Conservation (phyloP, 306 rosid species). For the Cucurbita ficifolia region DNA sequence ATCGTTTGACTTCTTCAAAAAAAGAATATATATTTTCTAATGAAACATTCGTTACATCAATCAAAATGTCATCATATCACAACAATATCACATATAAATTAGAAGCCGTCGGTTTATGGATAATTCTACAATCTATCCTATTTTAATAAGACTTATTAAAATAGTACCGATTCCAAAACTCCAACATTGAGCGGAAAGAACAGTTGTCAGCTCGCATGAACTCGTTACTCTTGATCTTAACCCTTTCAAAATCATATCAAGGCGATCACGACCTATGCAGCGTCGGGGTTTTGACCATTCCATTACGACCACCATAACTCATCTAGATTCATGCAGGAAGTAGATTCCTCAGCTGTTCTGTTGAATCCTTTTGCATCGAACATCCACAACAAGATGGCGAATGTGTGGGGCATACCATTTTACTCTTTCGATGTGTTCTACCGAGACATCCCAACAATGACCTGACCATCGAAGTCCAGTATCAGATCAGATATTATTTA, state of each 20-base stretch:
- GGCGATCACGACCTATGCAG: background rate
- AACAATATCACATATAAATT: background rate
- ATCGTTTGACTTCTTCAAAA: background rate
- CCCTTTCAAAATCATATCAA: background rate
- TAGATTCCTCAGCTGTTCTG: constrained; percentile 9
- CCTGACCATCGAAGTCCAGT: constrained; percentile 24
- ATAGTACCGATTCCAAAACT: background rate
- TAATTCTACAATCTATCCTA: background rate
- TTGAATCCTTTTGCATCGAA: constrained; percentile 42
- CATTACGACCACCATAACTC: background rate
- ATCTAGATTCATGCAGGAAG: background rate
- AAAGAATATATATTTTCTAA: background rate
- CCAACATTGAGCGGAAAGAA: background rate
- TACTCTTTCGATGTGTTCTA: constrained; percentile 76
- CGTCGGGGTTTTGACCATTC: background rate
- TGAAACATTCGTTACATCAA: background rate
- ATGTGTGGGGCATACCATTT: constrained; percentile 94
- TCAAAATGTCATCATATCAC: background rate
- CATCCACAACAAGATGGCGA: constrained; percentile 78
- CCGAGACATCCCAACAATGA: constrained; percentile 52
- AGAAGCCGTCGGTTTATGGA: background rate
- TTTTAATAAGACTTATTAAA: background rate
- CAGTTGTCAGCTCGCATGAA: background rate
- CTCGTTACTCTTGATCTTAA: background rate
- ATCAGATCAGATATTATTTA: background rate